A percentile compares a stretch with the other conserved stretches of the same genome.
These are phyloP conservation scores for Spongispora temasekensis DNA, from an alignment of 1,284 basidiomycete genomes.

Conservation along the genomic window DNA sequence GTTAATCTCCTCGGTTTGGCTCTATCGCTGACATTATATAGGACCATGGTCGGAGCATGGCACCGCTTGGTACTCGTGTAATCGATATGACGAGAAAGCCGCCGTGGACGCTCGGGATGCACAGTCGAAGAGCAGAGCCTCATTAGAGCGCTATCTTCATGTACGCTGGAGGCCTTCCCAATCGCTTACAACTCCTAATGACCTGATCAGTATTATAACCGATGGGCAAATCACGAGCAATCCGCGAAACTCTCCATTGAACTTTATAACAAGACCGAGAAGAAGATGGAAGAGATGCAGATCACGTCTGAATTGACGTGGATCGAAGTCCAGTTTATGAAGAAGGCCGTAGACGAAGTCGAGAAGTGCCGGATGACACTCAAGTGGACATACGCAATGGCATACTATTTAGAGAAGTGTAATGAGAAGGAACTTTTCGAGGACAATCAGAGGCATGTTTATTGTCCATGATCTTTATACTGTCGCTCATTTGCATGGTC, in stretches of 20 bases:
- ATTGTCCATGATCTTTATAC: not conserved
- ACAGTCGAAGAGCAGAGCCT: conserved; percentile 86
- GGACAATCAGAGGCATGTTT: conserved; percentile 85
- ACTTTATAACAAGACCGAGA: conserved; percentile 92
- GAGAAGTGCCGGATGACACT: conserved; percentile 92
- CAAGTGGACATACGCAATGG: conserved; percentile 99
- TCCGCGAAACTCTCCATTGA: conserved; percentile 94
- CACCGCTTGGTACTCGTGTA: conserved; percentile 97
- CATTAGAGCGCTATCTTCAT: conserved; percentile 94
- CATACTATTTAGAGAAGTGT: conserved; percentile 86
- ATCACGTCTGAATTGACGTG: conserved; percentile 88
- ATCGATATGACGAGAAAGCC: conserved; percentile 93
- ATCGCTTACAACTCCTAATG: conserved; percentile 1
- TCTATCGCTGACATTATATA: conserved; percentile 23
- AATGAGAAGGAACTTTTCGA: conserved; percentile 97
- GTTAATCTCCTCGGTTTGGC: not conserved
- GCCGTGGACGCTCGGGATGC: conserved; percentile 88
- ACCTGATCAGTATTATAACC: conserved; percentile 86
- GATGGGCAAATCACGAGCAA: conserved; percentile 98
- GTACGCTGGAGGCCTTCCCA: conserved; percentile 49
- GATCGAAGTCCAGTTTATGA: conserved; percentile 99
- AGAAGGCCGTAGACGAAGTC: conserved; percentile 93
- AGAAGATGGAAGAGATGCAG: conserved; percentile 99
- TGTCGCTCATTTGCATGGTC: not conserved
- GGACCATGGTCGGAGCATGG: conserved; percentile 98